Evolutionary conservation across 2,329 filamentous ascomycete genomes (phyloP).

Genomic region (Fonsecaea pedrosoi): DNA sequence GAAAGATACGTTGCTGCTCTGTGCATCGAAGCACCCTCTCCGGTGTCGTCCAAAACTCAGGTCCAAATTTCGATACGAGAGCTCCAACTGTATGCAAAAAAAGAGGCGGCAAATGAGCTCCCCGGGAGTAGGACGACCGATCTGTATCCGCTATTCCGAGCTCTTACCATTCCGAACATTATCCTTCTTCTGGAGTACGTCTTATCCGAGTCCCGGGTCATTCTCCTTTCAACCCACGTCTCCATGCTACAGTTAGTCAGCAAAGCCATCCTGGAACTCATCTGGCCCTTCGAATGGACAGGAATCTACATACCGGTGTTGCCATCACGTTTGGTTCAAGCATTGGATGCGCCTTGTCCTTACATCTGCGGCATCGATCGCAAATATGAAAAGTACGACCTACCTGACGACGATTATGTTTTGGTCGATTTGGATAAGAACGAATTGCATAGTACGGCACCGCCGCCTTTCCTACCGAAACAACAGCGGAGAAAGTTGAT

Average conservation of each 20-base stretch:
- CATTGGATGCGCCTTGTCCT: slow-evolving; percentile 91
- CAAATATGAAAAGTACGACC: slow-evolving; percentile 81
- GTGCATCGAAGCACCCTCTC: slow-evolving; percentile 92
- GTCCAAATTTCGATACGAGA: slow-evolving; percentile 91
- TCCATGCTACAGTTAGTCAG: slow-evolving; percentile 95
- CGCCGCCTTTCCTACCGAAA: slow-evolving; percentile 79
- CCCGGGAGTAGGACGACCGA: slow-evolving; percentile 91
- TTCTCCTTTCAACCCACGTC: slow-evolving; percentile 92
- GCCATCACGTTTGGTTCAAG: slow-evolving; percentile 84
- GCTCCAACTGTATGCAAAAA: slow-evolving; percentile 86
- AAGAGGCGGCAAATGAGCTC: slow-evolving; percentile 90
- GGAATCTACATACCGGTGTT: slow-evolving; percentile 94
- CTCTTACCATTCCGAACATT: slow-evolving; percentile 88
- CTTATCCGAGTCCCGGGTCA: slow-evolving; percentile 91
- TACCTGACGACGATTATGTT: slow-evolving; percentile 95
- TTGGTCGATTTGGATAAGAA: slow-evolving; percentile 92
- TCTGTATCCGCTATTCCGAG: slow-evolving; percentile 89
- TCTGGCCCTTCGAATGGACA: slow-evolving; percentile 91
- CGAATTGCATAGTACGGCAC: slow-evolving; percentile 80
- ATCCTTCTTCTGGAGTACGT: slow-evolving; percentile 92
- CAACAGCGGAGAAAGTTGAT: slow-evolving; percentile 89
- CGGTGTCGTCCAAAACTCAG: slow-evolving; percentile 91
- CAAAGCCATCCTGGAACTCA: slow-evolving; percentile 79
- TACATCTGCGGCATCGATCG: slow-evolving; percentile 97
- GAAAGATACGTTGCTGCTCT: slow-evolving; percentile 97